Base-by-base conservation (phyloP, 2,329 filamentous ascomycete species). In the Cladobotryum protrusum region DNA sequence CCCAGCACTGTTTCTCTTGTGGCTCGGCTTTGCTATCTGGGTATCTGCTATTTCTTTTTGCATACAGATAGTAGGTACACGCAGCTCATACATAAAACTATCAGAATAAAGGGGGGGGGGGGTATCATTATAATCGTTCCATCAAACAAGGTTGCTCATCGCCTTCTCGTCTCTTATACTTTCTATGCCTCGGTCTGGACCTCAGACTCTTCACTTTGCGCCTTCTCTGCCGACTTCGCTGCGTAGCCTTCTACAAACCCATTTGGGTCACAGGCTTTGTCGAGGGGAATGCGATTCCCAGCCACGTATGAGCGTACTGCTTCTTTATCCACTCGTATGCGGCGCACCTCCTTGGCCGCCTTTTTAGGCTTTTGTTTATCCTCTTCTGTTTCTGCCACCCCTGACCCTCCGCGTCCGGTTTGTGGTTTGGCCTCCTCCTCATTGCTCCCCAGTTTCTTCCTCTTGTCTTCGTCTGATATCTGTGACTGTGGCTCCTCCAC, bases 161-260 rank as follows among this genome's bases (percentile, higher is more conserved):
- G 18, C 5, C 32, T 33, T 35, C 51, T 44, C 35, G 34, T 20
- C 24, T 44, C 39, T 42, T 13, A 33, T 35, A 15, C 11, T 13
- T 32, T 45, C 11, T 43, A 46, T 20, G 52, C 52, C 52, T 53
- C 54, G 8, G 51, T 56, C 14, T 52, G 53, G 4, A 58, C 56
- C 14, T 61, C 54, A 14, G 57, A 59, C 0, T 56, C 56, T 4
- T 72, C 70, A 11, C 65, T 68, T 13, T 67, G 66, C 5, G 57
- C 61, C 11, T 53, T 62, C 49, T 63, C 63, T 4, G 63, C 66
- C 24, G 59, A 53, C 59, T 73, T 77, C 44, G 77, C 68, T 12
- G 80, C 81, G 65, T 86, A 87, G 47, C 81, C 78, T 54, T 85
- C 81, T 6, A 85, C 68, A 57, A 96, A 96, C 1, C 87, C 89